These are phyloP conservation scores for Thraustochytrium aureum DNA, from an alignment of 352 stramenopile genomes.

Conservation along the genomic window DNA sequence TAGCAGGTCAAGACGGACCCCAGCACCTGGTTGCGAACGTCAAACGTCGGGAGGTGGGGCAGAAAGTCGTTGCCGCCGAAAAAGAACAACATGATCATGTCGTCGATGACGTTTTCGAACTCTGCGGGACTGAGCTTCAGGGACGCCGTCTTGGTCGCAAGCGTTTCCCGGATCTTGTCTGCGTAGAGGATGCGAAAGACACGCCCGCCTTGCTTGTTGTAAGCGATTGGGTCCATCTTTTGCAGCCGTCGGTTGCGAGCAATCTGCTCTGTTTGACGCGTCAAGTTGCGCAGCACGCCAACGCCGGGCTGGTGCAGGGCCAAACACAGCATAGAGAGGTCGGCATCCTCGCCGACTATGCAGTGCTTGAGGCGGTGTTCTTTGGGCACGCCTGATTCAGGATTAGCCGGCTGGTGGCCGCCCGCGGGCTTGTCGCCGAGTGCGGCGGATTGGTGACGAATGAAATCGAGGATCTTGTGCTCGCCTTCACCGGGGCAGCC, in stretches of 20 bases:
- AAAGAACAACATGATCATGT: conserved; percentile 99
- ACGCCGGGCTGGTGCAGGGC: conserved; percentile 98
- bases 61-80: conserved; percentile 99
- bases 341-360: conserved; percentile 96
- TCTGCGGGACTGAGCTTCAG: conserved; percentile 78
- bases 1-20: conserved; percentile 62
- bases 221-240: conserved; percentile 61
- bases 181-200: conserved; percentile 55
- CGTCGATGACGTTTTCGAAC: conserved; percentile 97
- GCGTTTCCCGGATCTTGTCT: conserved; percentile 55
- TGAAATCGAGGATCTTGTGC: conserved; percentile 99
- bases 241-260: neutral
- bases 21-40: conserved; percentile 70
- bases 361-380: conserved; percentile 73
- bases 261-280: conserved; percentile 74
- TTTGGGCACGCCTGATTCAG: neutral
- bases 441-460: conserved; percentile 73
- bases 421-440: neutral
- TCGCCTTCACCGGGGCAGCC: conserved; percentile 94
- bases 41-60: conserved; percentile 92
- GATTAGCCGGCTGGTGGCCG: neutral
- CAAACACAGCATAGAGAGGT: conserved; percentile 99
- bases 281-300: conserved; percentile 89
- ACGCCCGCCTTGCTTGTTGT: conserved; percentile 56
- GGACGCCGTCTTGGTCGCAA: conserved; percentile 34